These are phyloP conservation scores for Penicillium longicatenatum DNA, from an alignment of 495 filamentous ascomycete genomes.

Conservation along the genomic window DNA sequence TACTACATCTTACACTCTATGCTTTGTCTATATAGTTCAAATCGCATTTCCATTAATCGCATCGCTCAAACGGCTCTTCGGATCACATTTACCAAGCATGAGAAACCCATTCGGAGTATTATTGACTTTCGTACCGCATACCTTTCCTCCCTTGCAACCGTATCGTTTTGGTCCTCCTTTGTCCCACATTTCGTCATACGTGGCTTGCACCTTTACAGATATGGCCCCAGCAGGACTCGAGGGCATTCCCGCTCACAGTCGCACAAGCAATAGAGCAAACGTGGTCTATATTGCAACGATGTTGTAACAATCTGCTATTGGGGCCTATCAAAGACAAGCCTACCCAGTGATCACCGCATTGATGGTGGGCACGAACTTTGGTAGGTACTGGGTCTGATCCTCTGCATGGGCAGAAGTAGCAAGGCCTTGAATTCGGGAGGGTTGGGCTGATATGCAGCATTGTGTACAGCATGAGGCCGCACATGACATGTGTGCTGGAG, in stretches of 20 bases:
- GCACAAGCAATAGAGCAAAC: constrained; percentile 19
- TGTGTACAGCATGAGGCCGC: not conserved
- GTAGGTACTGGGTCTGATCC: not conserved
- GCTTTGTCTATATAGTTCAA: not conserved
- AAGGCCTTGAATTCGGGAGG: not conserved
- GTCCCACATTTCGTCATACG: not conserved
- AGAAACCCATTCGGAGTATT: not conserved
- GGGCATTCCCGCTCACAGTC: constrained; percentile 8
- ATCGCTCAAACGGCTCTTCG: not conserved
- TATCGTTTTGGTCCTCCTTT: not conserved
- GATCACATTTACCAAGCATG: not conserved
- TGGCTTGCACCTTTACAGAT: not conserved
- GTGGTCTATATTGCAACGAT: constrained; percentile 27
- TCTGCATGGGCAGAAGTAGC: not conserved
- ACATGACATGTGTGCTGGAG: not conserved
- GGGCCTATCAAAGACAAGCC: not conserved
- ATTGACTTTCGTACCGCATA: not conserved
- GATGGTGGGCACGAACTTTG: not conserved
- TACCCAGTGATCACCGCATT: not conserved
- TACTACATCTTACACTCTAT: not conserved
- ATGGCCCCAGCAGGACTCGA: constrained; percentile 12
- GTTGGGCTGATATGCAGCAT: not conserved
- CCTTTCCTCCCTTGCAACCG: not conserved
- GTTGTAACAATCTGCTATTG: constrained; percentile 13
- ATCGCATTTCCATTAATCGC: not conserved